Evolutionary conservation across 768 basidiomycete genomes (phyloP), one percentile per base, ranked within the genome.

Genomic region (Boletus rex-veris): DNA sequence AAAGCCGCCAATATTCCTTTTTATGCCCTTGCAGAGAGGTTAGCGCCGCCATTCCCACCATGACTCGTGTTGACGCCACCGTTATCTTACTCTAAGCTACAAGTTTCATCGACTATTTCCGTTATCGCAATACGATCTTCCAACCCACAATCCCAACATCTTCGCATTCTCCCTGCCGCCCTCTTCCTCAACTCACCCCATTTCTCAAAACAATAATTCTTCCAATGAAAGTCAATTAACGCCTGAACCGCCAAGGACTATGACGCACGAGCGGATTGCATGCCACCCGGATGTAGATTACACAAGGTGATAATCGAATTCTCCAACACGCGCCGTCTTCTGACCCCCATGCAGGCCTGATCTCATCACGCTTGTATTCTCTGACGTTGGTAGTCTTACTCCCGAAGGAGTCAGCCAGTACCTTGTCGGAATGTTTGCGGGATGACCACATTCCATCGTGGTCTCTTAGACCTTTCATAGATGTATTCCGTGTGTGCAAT

Each of bases 101-200:
- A 98, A 98, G 76, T 98, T 98, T 71, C 90, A 96, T 69, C 88
- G 96, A 58, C 77, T 95, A 63, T 98, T 97, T 75, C 95, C 95
- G 54, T 74, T 93, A 74, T 92, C 90, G 60, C 90, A 92, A 65
- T 88, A 90, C 67, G 90, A 94, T 77, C 79, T 94, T 38, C 91
- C 91, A 39, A 90, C 85, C 55, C 82, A 91, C 71, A 86, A 86
- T 71, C 75, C 87, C 54, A 78, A 77, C 67, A 82, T 91, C 61
- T 79, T 92, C 61, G 82, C 88, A 50, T 85, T 92, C 74, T 79
- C 86, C 15, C 68, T 76, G 50, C 64, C 74, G 14, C 45, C 58
- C 57, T 38, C 58, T 50, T 55, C 60, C 37, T 41, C 56, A 12
- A 21, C 8, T 26, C 55, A 16, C n/a, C 16, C 41, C 51, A 8